Conservation (phyloP, 345 rosid genomes). For the Citrus mangshanensis region DNA sequence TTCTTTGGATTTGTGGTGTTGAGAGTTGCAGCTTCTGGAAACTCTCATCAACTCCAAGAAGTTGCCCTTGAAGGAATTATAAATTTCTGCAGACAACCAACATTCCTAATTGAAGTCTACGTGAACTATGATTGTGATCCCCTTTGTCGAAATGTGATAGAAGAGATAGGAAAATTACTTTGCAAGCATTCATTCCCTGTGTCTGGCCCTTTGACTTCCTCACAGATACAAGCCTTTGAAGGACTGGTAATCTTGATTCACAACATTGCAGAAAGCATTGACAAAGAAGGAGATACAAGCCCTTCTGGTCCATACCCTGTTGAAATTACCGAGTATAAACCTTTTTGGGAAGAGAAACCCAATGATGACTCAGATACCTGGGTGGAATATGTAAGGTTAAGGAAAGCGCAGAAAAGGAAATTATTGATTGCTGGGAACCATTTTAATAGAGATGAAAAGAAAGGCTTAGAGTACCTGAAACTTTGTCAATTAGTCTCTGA, state of each 20-base stretch:
- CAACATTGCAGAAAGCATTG: constrained; percentile 72
- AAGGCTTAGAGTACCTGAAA: constrained; percentile 80
- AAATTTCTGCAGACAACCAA: constrained; percentile 83
- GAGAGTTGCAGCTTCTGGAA: constrained; percentile 38
- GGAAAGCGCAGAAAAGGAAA: constrained; percentile 80
- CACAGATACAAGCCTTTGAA: constrained; percentile 92
- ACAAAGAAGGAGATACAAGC: constrained; percentile 45
- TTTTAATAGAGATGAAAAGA: constrained; percentile 75
- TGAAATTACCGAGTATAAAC: constrained; percentile 56
- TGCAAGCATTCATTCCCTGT: constrained; percentile 85
- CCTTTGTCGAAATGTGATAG: constrained; percentile 51
- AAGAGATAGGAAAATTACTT: constrained; percentile 75
- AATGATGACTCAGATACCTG: constrained; percentile 56
- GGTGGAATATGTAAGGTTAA: constrained; percentile 58
- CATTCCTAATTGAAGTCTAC: constrained; percentile 69
- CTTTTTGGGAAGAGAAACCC: constrained; percentile 71
- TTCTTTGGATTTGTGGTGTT: constrained; percentile 71
- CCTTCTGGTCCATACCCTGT: constrained; percentile 48
- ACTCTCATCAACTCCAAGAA: constrained; percentile 67
- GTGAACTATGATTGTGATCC: constrained; percentile 88
- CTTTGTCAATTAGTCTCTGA: constrained; percentile 55
- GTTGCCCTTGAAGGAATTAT: constrained; percentile 83
- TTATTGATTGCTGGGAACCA: constrained; percentile 66
- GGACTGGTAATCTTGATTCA: constrained; percentile 75
- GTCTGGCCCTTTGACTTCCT: constrained; percentile 48